Conservation (phyloP, 2,329 filamentous ascomycete genomes). For the Endoconidiophora polonica region DNA sequence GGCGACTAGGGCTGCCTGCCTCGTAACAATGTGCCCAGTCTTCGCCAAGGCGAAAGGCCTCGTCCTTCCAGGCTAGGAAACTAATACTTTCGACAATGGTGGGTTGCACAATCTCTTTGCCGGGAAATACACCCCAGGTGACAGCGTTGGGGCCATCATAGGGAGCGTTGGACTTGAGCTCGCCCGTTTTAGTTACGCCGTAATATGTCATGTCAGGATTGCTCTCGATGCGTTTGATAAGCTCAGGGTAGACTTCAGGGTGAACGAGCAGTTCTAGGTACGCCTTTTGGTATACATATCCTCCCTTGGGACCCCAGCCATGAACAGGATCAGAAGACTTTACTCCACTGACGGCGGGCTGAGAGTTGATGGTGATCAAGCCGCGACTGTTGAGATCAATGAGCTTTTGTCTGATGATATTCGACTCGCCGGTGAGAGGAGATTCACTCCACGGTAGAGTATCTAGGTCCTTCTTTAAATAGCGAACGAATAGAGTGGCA, state of each 20-base stretch:
- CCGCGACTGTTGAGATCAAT: constrained; percentile 72
- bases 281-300: constrained; percentile 96
- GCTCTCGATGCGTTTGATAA: constrained; percentile 61
- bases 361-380: constrained; percentile 90
- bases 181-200: constrained; percentile 69
- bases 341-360: constrained; percentile 81
- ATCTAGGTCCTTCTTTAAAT: constrained; percentile 65
- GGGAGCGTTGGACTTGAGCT: constrained; percentile 68
- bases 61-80: constrained; percentile 97
- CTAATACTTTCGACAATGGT: constrained; percentile 98
- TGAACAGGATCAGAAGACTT: constrained; percentile 75
- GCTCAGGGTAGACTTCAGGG: constrained; percentile 58
- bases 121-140: constrained; percentile 97
- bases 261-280: constrained; percentile 86
- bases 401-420: constrained; percentile 59
- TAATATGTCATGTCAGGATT: constrained; percentile 84
- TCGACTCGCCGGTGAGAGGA: constrained; percentile 67
- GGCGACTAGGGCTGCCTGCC: constrained; percentile 55
- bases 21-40: constrained; percentile 93
- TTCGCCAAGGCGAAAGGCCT: constrained; percentile 79
- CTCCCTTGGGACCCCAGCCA: constrained; percentile 88
- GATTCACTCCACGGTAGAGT: constrained; percentile 89
- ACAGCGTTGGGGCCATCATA: constrained; percentile 90
- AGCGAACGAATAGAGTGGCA: constrained; percentile 67
- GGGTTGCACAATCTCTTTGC: constrained; percentile 97